Conservation (phyloP, 2,329 filamentous ascomycete species). For the Elsinoe necatrix region DNA sequence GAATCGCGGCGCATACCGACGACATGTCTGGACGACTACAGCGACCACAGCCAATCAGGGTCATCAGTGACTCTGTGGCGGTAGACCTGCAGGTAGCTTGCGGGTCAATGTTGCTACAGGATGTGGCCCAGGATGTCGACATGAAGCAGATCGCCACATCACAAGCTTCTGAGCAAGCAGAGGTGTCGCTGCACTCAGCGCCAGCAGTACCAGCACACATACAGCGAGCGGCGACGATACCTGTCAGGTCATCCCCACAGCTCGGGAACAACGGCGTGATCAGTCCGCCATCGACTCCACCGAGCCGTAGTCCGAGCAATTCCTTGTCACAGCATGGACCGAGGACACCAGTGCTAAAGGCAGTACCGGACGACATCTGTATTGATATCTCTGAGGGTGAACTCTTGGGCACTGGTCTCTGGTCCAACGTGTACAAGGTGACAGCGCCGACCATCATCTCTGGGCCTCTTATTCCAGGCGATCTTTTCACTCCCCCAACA, state of each 20-base stretch:
- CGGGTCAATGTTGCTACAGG: background rate
- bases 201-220: background rate
- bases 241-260: conserved; percentile 5
- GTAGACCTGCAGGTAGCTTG: conserved; percentile 6
- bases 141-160: background rate
- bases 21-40: conserved; percentile 4
- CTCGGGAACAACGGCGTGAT: conserved; percentile 8
- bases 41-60: conserved; percentile 4
- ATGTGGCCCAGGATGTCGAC: background rate
- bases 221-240: background rate
- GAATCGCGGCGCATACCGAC: background rate
- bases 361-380: conserved; percentile 9
- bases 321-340: conserved; percentile 10
- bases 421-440: conserved; percentile 31
- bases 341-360: conserved; percentile 4
- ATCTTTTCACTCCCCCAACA: conserved; percentile 18
- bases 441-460: conserved; percentile 18
- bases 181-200: background rate
- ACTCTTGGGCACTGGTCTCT: conserved; percentile 29
- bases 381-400: conserved; percentile 27
- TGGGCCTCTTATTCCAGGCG: background rate
- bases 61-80: conserved; percentile 1
- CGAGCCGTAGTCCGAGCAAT: conserved; percentile 2
- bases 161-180: background rate
- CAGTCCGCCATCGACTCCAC: conserved; percentile 14